Percentiles rank a stretch among this genome's conserved stretches.
Evolutionary conservation across 192 early-diverging fungal species (phyloP).

Genomic region (Coemansia sp.): DNA sequence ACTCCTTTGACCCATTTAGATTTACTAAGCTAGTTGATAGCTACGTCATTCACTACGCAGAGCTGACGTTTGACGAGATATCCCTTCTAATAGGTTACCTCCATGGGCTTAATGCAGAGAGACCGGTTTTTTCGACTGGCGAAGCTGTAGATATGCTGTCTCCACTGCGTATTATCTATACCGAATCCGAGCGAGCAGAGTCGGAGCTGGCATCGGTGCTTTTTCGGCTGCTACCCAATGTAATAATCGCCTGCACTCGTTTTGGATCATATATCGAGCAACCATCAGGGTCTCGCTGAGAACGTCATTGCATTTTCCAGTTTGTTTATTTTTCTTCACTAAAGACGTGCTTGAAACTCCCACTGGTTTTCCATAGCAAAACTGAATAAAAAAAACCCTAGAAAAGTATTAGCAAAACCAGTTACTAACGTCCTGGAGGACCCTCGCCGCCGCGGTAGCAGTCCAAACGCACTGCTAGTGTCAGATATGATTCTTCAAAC

Average conservation of each 20-base stretch:
- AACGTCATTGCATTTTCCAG: not conserved
- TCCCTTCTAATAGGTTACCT: conserved; percentile 16
- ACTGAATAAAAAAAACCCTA: not conserved
- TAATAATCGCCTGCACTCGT: conserved; percentile 30
- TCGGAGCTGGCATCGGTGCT: conserved; percentile 17
- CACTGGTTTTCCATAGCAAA: not conserved
- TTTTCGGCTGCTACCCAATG: conserved; percentile 15
- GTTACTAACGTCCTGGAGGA: not conserved
- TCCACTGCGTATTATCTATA: conserved; percentile 32
- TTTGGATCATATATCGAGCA: conserved; percentile 41
- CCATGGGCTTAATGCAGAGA: not conserved
- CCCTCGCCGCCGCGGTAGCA: conserved; percentile 28
- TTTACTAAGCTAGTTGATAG: conserved; percentile 13
- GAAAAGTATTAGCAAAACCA: too few species aligned
- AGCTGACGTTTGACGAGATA: conserved; percentile 32
- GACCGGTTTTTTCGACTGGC: not conserved
- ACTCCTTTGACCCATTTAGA: conserved; percentile 15
- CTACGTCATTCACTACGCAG: conserved; percentile 25
- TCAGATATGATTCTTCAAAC: conserved; percentile 74
- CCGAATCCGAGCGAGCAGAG: conserved; percentile 17
- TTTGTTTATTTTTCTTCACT: not conserved
- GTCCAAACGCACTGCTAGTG: conserved; percentile 45
- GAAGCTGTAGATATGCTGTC: conserved; percentile 14
- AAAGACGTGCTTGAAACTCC: not conserved
- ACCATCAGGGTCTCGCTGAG: conserved; percentile 2